Evolutionary conservation across 2,329 filamentous ascomycete genomes (phyloP).

Genomic region (Aspergillus flavus): DNA sequence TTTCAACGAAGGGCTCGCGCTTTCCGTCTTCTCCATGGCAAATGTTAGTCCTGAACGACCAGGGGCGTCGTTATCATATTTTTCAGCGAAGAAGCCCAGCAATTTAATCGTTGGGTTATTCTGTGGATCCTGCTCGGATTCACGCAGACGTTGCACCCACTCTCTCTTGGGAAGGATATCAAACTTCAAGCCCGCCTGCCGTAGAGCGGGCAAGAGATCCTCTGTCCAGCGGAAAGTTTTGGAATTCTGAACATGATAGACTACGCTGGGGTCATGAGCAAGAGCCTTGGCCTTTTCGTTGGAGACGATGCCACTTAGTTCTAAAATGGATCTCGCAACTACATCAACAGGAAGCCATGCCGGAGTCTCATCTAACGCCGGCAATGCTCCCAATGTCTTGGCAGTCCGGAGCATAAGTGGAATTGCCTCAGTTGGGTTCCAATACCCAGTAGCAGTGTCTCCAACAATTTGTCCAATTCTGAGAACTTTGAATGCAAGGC

Average conservation of each 20-base stretch:
- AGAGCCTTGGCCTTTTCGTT: not conserved
- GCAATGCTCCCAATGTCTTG: conserved; percentile 14
- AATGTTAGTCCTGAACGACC: not conserved
- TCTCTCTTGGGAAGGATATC: conserved; percentile 33
- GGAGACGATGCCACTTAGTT: not conserved
- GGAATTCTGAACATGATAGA: conserved; percentile 19
- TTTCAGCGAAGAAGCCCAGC: conserved; percentile 55
- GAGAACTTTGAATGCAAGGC: conserved; percentile 23
- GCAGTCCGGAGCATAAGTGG: conserved; percentile 54
- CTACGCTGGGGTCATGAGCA: not conserved
- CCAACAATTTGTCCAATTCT: conserved; percentile 34
- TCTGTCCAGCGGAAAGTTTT: conserved; percentile 38
- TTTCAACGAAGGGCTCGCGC: conserved; percentile 6
- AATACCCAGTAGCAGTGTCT: conserved; percentile 24
- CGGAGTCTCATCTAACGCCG: conserved; percentile 14
- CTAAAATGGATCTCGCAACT: conserved; percentile 1
- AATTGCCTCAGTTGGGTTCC: conserved; percentile 42
- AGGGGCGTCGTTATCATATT: conserved; percentile 42
- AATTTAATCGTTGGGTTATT: conserved; percentile 57
- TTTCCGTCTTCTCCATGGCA: conserved; percentile 7
- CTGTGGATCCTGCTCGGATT: conserved; percentile 51
- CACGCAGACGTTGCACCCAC: conserved; percentile 40
- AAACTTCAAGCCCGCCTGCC: conserved; percentile 32
- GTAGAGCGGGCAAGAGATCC: conserved; percentile 37
- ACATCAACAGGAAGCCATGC: no score